Evolutionary conservation across 1,139 yeast genomes (phyloP), one percentile per base, ranked within the genome.

Genomic region (Scheffersomyces quercinus): DNA sequence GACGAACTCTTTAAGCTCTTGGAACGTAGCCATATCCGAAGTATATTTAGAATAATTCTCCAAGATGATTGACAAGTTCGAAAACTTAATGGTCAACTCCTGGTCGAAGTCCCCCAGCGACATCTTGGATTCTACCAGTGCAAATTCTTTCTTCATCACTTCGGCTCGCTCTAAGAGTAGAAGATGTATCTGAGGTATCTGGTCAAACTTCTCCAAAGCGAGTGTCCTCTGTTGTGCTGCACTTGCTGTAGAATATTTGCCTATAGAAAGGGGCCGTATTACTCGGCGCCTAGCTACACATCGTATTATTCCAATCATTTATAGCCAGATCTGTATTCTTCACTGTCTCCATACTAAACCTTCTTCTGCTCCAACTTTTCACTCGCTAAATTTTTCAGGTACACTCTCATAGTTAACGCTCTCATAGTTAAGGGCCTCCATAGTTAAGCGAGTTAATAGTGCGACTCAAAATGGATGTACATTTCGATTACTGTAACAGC

Each of bases 101-200:
- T 76, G 73, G 50, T 81, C 82, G 58, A 83, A 86, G 12, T 62
- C 60, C 0, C 73, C 72, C 9, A 78, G 62, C n/a, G 68, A 55
- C 47, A 85, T 67, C 44, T 72, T 67, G 7, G 65, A 55, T 41
- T 83, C 83, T 1, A 88, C 63, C 0, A 54, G 60, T 8, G 60
- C 54, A 45, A 81, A 74, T 54, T 88, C 91, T 3, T 55, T 46
- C 14, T 68, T 60, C 60, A 87, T 68, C 5, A 63, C 51, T 37
- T 76, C 75, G 0, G 95, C 95, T 56, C 88, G 73, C 53, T 80
- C 67, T 35, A 83, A 51, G n/a, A 88, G 66, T 4, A 82, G 65
- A 0, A 91, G 89, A 52, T 82, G 87, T 11, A 85, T 61, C 31
- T 29, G 34, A 10, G 55, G 54, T n/a, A 53, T 42, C 9, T 38